Evolutionary conservation across 148 eudicot species (phyloP).

Genomic region (Arbutus unedo): DNA sequence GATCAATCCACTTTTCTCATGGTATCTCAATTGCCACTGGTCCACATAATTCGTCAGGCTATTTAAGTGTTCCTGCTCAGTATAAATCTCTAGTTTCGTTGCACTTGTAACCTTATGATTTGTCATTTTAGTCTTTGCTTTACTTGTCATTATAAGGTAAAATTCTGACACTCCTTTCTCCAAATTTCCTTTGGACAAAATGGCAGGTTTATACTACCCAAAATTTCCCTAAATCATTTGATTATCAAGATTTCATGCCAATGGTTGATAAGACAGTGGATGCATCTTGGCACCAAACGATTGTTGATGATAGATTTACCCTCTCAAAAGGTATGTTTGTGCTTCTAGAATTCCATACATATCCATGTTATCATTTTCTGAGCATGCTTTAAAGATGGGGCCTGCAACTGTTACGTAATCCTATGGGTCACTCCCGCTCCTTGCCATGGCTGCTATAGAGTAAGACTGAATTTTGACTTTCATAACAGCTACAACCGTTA

Average conservation of each 20-base stretch:
- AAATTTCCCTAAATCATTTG: conserved; percentile 9
- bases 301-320: conserved; percentile 16
- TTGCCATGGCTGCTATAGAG: not conserved
- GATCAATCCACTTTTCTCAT: not conserved
- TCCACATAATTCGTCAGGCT: not conserved
- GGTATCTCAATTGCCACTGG: not conserved
- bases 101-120: not conserved
- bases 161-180: not conserved
- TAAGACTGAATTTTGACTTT: not conserved
- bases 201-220: conserved; percentile 18
- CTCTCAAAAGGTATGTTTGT: conserved; percentile 31
- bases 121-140: not conserved
- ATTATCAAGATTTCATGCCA: conserved; percentile 16
- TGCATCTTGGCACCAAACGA: conserved; percentile 25
- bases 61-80: not conserved
- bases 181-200: conserved; percentile 9
- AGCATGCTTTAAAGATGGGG: not conserved
- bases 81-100: not conserved
- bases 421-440: not conserved
- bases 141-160: not conserved
- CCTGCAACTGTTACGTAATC: not conserved
- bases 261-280: conserved; percentile 37
- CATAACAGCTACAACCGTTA: not conserved
- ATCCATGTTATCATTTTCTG: not conserved
- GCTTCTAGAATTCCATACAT: not conserved